Percentiles rank a stretch among this genome's conserved stretches.
phyloP scores from a whole-genome alignment of 805 yeast species.

The Hyphopichia homilentoma region DNA sequence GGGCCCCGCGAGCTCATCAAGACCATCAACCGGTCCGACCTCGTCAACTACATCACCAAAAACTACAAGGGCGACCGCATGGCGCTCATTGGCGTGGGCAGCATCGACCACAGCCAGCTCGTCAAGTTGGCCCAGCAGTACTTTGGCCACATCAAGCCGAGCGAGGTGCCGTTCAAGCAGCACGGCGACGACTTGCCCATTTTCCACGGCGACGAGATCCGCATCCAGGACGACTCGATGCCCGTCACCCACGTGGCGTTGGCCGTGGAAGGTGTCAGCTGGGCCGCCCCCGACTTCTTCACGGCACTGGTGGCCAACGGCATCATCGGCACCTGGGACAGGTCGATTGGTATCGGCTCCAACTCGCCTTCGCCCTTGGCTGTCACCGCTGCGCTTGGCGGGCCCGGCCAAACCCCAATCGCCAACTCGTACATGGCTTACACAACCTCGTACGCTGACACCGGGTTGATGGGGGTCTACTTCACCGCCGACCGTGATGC shows the following conservation, averaged over 20 bases:
- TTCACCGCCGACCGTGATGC: conserved; percentile 76
- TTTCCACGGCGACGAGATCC: conserved; percentile 82
- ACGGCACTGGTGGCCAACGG: conserved; percentile 96
- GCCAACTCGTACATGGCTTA: conserved; percentile 97
- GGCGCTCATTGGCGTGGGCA: conserved; percentile 97
- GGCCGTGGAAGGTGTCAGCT: conserved; percentile 96
- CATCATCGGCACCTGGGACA: conserved; percentile 95
- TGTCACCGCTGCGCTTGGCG: conserved; percentile 55
- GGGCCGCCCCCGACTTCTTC: conserved; percentile 95
- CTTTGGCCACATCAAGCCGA: conserved; percentile 65
- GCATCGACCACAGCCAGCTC: conserved; percentile 82
- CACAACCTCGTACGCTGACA: conserved; percentile 94
- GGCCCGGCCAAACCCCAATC: conserved; percentile 56
- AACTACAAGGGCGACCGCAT: conserved; percentile 95
- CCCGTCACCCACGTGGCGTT: conserved; percentile 90
- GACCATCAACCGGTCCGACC: conserved; percentile 71
- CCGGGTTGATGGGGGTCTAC: conserved; percentile 97
- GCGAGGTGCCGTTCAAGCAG: conserved; percentile 69
- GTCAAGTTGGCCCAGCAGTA: conserved; percentile 71
- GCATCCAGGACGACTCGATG: conserved; percentile 74
- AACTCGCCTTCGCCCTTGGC: conserved; percentile 86
- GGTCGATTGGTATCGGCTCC: conserved; percentile 80
- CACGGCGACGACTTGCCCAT: conserved; percentile 70
- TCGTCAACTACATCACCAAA: conserved; percentile 71
- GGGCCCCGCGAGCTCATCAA: conserved; percentile 91